Base-by-base conservation (phyloP, 345 rosid genomes). In the Erysimum cheiranthoides region DNA sequence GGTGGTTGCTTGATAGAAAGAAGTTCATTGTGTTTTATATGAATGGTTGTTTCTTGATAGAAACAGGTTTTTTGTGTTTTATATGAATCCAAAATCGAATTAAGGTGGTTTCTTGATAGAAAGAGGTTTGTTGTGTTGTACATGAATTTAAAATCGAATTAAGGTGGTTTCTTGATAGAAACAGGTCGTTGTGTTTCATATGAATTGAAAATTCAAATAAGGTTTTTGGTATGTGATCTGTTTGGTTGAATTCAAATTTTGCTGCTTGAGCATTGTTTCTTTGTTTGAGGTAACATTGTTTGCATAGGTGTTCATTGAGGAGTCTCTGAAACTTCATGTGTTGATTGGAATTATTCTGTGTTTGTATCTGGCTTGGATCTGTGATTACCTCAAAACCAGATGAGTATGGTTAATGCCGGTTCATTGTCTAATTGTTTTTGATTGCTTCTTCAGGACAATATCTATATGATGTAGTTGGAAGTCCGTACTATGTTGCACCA, bases 401-500 rank as follows among this genome's bases (percentile, higher is more conserved):
- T 21, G 10, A 16, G 6, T 57, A 31, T 30, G 10, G 52, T 11
- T 16, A 60, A 71, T n/a, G 13, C 11, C 1, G 2, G 32, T 51
- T 30, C 10, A 51, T 30, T 0, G 7, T 2, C 7, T 69, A 25
- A 61, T 14, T 40, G 18, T 18, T 17, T 13, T 50, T 51, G 14
- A 18, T 53, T 70, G 77, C 12, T 51, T 54, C 60, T 82, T 47
- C 84, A 92, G 99, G 96, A 62, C 96, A 95, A 76, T 79, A 79
- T 65, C 85, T 92, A 73, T 75, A 76, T 2, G 99, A 95, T 75
- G 97, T 94, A 40, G 98, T 95, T 63, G 99, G 99, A 64, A 95
- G 99, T 69, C 97, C 97, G 4, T 95, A 90, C 79, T 95, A 95
- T 66, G 99, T 95, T 76, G 99, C 99, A 39, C 99, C 99, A 2